Base-by-base conservation (phyloP, 2,329 filamentous ascomycete species). In the Botrytis elliptica region DNA sequence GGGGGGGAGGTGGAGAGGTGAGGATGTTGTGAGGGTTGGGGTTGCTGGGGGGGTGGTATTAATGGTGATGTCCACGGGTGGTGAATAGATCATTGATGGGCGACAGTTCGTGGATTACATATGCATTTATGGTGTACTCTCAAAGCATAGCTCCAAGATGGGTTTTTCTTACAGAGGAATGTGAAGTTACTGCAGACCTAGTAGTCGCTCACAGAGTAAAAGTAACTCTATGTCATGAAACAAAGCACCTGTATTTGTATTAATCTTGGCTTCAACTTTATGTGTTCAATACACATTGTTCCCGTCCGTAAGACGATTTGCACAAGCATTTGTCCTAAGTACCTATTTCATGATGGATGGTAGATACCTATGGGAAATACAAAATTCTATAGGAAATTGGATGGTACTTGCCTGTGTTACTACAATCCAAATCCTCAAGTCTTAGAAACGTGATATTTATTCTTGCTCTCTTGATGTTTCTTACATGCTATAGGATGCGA, bases 1-100 rank as follows among this genome's bases (percentile, higher is more conserved):
- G 91, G 92, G 0, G 95, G 95, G 0, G 67, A 72, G 66, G 77
- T 73, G 59, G 73, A 80, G 74, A 68, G 63, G 22, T 68, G 42
- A 44, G 46, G 14, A 1, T 20, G 10, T 22, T 46, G 44, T 46
- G 44, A 9, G 44, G 0, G 20, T 2, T 46, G 44, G 44, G 46
- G 3, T 7, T 67, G 25, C 16, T 67, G 9, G 25, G 14, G 22
- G 16, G 3, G 36, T 10, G 25, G 7, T 40, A 3, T 20, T 1
- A 4, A 18, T 22, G 29, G 44, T 38, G 12, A 22, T 18, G 12
- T 29, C 29, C 29, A 29, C 29, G 29, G 29, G 29, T n/a, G 29
- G 14, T n/a, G 44, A 16, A 20, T n/a, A 52, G 16, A 38, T 38
- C 22, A 25, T 67, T 38, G 4, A 52, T 52, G 22, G 1, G 22